Base-by-base conservation (phyloP, 2,329 filamentous ascomycete genomes). In the Apiospora malaysiana region DNA sequence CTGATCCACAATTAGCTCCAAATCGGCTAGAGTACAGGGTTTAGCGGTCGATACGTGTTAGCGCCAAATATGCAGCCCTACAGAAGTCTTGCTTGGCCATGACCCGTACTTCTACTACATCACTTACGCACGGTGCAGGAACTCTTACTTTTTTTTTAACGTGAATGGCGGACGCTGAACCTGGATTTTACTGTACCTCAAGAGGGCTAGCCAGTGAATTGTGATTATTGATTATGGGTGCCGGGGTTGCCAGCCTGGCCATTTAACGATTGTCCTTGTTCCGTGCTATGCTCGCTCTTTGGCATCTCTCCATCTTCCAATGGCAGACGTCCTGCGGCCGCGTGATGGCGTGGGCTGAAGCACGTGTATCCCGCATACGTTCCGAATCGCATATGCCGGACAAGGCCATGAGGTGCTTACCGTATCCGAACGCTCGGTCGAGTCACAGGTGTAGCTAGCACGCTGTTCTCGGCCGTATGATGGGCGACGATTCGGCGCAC, bases 341-440 rank as follows among this genome's bases (percentile, higher is more conserved):
- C n/a, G n/a, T 49, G n/a, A 49, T 49, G 47, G n/a, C 47, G n/a
- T 49, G 14, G 47, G 47, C 47, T 49, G 2, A 49, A 25, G 47
- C n/a, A 49, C n/a, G 47, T 49, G 47, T 25, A n/a, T n/a, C n/a
- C 47, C 14, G 47, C n/a, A 49, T 25, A 12, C n/a, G 47, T 49
- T 25, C 47, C 47, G n/a, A 49, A 49, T 49, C 47, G 47, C n/a
- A 49, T 49, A n/a, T 49, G 47, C 47, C 47, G 47, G n/a, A 49
- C 47, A 49, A 49, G n/a, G 47, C 47, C 47, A 49, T 25, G n/a
- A 14, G 21, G 45, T 47, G 45, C 45, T 47, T 47, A n/a, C 45
- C 8, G 21, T 21, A n/a, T 47, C 45, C 21, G 21, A 47, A 47
- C 21, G 45, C 45, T 46, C 45, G 16, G 18, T 46, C 16, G 45